A percentile compares a stretch with the other conserved stretches of the same genome.
Evolutionary conservation across 1,284 basidiomycete species (phyloP).

Genomic region (Meripilus lineatus): DNA sequence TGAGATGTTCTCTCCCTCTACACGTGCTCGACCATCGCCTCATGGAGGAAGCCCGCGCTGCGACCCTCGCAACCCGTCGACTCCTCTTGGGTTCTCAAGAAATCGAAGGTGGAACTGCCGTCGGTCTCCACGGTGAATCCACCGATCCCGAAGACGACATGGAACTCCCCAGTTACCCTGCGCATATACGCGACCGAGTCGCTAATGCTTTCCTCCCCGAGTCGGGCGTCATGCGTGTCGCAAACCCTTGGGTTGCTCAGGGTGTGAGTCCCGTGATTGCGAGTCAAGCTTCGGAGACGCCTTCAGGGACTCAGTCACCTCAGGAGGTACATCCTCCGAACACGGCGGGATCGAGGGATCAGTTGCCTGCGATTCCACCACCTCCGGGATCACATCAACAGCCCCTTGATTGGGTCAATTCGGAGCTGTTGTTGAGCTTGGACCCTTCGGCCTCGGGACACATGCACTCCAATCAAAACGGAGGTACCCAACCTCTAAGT

Average conservation of each 20-base stretch:
- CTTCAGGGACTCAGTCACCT: constrained; percentile 26
- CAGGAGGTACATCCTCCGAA: constrained; percentile 20
- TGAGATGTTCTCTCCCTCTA: constrained; percentile 87
- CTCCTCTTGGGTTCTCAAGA: constrained; percentile 49
- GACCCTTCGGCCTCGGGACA: constrained; percentile 28
- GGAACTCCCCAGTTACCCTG: constrained; percentile 81
- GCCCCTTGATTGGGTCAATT: constrained; percentile 76
- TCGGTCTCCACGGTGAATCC: constrained; percentile 33
- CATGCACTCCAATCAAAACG: too few relatives aligned
- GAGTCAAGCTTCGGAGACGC: constrained; percentile 19
- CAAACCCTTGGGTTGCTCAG: constrained; percentile 54
- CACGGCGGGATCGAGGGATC: constrained; percentile 14
- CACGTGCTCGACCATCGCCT: constrained; percentile 74
- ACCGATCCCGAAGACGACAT: constrained; percentile 51
- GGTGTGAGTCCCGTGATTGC: constrained; percentile 36
- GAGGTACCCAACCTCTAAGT: constrained; percentile 12
- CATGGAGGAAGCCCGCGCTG: constrained; percentile 67
- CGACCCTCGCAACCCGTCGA: constrained; percentile 69
- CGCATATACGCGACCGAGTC: constrained; percentile 86
- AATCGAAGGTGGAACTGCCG: constrained; percentile 28
- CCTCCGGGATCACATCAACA: constrained; percentile 13
- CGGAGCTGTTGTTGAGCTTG: constrained; percentile 71
- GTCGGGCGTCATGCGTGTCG: constrained; percentile 56
- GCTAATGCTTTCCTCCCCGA: constrained; percentile 74
- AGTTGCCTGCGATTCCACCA: constrained; percentile 25